A percentile compares a stretch with the other conserved stretches of the same genome.
Conservation (phyloP, 495 filamentous ascomycete species). For the Delitschia confertaspora region DNA sequence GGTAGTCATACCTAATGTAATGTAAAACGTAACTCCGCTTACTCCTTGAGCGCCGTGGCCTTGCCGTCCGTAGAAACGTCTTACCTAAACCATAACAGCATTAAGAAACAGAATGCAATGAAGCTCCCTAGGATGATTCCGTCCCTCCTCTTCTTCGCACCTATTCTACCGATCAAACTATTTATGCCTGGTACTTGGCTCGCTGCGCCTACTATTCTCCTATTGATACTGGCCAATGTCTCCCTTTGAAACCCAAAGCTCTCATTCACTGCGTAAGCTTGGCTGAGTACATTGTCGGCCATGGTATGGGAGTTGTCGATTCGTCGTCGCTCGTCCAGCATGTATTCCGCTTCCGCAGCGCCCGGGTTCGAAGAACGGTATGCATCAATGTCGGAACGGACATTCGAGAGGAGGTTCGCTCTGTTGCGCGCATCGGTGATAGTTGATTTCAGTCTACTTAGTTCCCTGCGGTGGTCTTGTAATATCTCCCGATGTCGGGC, state of each 20-base stretch:
- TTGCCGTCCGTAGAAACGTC: not conserved
- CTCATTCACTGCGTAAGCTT: constrained; percentile 96
- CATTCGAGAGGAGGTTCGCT: constrained; percentile 81
- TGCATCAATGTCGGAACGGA: constrained; percentile 82
- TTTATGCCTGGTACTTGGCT: constrained; percentile 91
- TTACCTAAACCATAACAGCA: constrained; percentile 75
- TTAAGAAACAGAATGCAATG: constrained; percentile 81
- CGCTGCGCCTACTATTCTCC: constrained; percentile 78
- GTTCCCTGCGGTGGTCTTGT: constrained; percentile 74
- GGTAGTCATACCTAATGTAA: not conserved
- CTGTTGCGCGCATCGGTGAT: constrained; percentile 71
- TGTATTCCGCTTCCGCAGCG: constrained; percentile 83
- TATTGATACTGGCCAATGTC: constrained; percentile 73
- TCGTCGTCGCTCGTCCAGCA: constrained; percentile 78
- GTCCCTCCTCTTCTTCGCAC: constrained; percentile 89
- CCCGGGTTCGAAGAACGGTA: constrained; percentile 76
- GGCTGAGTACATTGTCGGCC: constrained; percentile 84
- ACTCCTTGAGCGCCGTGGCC: not conserved
- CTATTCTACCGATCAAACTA: constrained; percentile 84
- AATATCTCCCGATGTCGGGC: constrained; percentile 86
- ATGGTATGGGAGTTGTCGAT: constrained; percentile 82
- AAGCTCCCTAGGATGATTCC: constrained; percentile 85
- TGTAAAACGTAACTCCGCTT: constrained; percentile 8
- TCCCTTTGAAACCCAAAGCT: constrained; percentile 80
- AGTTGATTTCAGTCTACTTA: constrained; percentile 56